Percentiles rank a stretch among this genome's conserved stretches.
phyloP scores from a whole-genome alignment of 371 early-diverging fungal genomes.

The Circinella umbellata region DNA sequence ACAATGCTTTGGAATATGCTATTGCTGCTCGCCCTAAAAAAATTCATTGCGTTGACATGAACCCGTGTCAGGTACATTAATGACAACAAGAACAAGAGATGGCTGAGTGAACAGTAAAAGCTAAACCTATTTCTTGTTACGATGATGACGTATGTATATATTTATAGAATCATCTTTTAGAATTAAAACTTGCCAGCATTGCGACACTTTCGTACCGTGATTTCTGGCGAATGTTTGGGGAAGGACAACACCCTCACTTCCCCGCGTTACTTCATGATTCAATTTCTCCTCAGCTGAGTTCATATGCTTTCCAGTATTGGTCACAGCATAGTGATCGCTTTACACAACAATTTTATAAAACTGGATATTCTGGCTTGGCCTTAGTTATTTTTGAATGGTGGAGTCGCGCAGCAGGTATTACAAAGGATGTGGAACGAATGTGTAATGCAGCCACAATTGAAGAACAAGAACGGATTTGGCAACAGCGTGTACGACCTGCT shows the following conservation, averaged over 20 bases:
- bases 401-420: slow-evolving; percentile 63
- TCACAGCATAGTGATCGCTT: slow-evolving; percentile 61
- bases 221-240: slow-evolving; percentile 86
- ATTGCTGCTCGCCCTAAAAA: slow-evolving; percentile 67
- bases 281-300: slow-evolving; percentile 76
- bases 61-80: slow-evolving; percentile 75
- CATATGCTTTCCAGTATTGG: slow-evolving; percentile 84
- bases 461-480: slow-evolving; percentile 72
- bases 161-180: slow-evolving; percentile 74
- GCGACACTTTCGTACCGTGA: slow-evolving; percentile 62
- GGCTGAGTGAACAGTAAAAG: not conserved
- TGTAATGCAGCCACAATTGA: slow-evolving; percentile 59
- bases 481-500: slow-evolving; percentile 63
- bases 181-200: slow-evolving; percentile 81
- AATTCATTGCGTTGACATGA: slow-evolving; percentile 87
- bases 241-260: slow-evolving; percentile 72
- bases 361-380: slow-evolving; percentile 86
- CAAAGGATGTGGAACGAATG: slow-evolving; percentile 62
- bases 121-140: too few relatives aligned
- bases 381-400: slow-evolving; percentile 72
- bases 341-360: slow-evolving; percentile 76
- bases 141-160: too few relatives aligned
- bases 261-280: slow-evolving; percentile 62
- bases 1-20: slow-evolving; percentile 86
- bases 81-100: not conserved